Conservation (phyloP, 768 basidiomycete genomes). For the Leccinum variicolor region DNA sequence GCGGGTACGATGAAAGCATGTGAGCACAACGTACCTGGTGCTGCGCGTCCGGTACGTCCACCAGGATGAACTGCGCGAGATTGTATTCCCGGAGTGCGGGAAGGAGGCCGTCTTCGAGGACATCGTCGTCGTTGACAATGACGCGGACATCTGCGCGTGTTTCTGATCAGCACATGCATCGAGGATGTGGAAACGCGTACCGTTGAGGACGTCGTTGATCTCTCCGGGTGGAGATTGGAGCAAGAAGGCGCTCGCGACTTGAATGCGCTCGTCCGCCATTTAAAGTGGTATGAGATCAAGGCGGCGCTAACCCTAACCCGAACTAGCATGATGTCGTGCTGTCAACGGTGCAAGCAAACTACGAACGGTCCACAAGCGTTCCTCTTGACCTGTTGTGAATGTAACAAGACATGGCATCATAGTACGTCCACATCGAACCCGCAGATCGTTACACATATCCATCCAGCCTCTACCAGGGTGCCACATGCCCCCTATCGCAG, state of each 20-base stretch:
- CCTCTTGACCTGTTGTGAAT: conserved; percentile 32
- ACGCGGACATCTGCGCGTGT: conserved; percentile 72
- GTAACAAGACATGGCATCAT: conserved; percentile 35
- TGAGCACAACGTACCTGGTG: conserved; percentile 57
- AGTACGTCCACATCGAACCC: conserved; percentile 11
- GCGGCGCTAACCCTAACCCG: conserved; percentile 24
- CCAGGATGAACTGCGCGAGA: conserved; percentile 80
- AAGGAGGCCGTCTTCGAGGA: conserved; percentile 72
- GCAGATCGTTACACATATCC: not conserved
- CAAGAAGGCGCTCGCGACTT: conserved; percentile 73
- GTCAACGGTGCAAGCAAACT: conserved; percentile 25
- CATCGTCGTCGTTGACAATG: conserved; percentile 83
- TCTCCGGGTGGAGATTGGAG: conserved; percentile 93
- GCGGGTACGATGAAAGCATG: not conserved
- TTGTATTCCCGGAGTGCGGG: conserved; percentile 86
- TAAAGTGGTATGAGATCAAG: not conserved
- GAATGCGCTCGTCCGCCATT: conserved; percentile 55
- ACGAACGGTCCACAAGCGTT: conserved; percentile 28
- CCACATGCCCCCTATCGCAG: conserved; percentile 29
- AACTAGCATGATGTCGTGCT: conserved; percentile 5
- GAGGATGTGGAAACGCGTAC: conserved; percentile 37
- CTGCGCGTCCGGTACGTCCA: conserved; percentile 72
- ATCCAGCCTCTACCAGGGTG: conserved; percentile 22
- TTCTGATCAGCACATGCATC: not conserved
- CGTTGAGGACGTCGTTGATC: conserved; percentile 94